Conservation (phyloP, 2,329 filamentous ascomycete genomes). For the Claviceps sp. region DNA sequence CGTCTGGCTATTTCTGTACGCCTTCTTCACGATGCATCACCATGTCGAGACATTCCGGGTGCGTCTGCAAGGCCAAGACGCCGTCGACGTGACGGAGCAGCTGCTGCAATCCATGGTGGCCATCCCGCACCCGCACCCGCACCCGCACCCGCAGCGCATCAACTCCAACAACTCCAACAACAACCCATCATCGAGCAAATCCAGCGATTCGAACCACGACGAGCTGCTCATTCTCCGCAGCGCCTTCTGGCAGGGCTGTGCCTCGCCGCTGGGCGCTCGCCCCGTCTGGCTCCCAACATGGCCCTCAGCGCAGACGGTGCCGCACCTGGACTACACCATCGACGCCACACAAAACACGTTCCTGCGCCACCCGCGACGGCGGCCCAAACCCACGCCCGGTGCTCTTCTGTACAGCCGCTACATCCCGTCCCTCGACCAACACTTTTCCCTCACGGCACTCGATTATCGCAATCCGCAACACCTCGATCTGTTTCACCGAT, state of each 20-base stretch:
- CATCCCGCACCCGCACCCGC: constrained; percentile 29
- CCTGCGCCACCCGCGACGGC: constrained; percentile 51
- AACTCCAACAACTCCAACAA: background rate
- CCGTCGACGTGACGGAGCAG: background rate
- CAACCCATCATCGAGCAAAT: background rate
- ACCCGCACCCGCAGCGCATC: constrained; percentile 25
- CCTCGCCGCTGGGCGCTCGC: constrained; percentile 48
- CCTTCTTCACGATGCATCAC: constrained; percentile 1
- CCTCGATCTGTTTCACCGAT: constrained; percentile 54
- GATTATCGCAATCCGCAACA: constrained; percentile 50
- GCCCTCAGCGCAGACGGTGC: constrained; percentile 17
- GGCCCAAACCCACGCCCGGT: constrained; percentile 52
- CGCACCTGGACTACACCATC: constrained; percentile 23
- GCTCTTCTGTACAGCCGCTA: constrained; percentile 61
- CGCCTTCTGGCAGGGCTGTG: constrained; percentile 55
- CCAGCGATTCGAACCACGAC: constrained; percentile 13
- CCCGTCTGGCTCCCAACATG: constrained; percentile 42
- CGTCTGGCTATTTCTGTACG: constrained; percentile 3
- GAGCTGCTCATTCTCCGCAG: constrained; percentile 28
- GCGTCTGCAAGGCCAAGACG: background rate
- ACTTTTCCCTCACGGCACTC: constrained; percentile 57
- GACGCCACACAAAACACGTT: constrained; percentile 18
- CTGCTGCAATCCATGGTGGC: constrained; percentile 20
- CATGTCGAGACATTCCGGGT: background rate
- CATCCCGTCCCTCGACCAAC: constrained; percentile 58